Percentiles rank a stretch among this genome's conserved stretches.
Conservation (phyloP, 106 monocot genomes). For the Acorus calamus region DNA sequence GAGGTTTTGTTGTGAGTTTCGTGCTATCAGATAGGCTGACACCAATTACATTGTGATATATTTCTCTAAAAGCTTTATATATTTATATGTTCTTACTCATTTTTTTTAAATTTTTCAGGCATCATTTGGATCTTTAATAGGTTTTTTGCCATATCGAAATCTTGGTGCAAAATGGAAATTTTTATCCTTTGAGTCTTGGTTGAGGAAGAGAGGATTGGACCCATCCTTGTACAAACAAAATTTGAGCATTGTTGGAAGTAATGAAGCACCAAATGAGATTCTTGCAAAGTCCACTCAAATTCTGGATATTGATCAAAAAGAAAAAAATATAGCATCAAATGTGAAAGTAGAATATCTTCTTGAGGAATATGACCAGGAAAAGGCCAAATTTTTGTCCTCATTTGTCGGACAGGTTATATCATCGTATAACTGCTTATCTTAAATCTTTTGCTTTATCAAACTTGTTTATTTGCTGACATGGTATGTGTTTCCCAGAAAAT, state of each 20-base stretch:
- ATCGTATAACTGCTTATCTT: background rate
- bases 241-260: conserved; percentile 45
- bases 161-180: conserved; percentile 84
- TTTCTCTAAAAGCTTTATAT: background rate
- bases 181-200: conserved; percentile 94
- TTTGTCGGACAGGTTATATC: conserved; percentile 86
- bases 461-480: too few species aligned
- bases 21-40: background rate
- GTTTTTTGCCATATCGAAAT: conserved; percentile 87
- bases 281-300: conserved; percentile 16
- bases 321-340: conserved; percentile 16
- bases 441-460: background rate
- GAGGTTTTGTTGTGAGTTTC: conserved; percentile 80
- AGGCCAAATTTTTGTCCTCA: conserved; percentile 74
- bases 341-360: conserved; percentile 73
- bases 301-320: conserved; percentile 11
- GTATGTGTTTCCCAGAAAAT: conserved; percentile 40
- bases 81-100: background rate
- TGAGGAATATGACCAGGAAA: conserved; percentile 65
- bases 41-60: background rate
- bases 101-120: conserved; percentile 40
- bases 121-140: conserved; percentile 74
- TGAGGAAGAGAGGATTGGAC: conserved; percentile 70
- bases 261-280: conserved; percentile 29
- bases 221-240: conserved; percentile 60